A percentile compares a stretch with the other conserved stretches of the same genome.
Evolutionary conservation across 2,329 filamentous ascomycete species (phyloP).

Genomic region (Claviceps capensis): DNA sequence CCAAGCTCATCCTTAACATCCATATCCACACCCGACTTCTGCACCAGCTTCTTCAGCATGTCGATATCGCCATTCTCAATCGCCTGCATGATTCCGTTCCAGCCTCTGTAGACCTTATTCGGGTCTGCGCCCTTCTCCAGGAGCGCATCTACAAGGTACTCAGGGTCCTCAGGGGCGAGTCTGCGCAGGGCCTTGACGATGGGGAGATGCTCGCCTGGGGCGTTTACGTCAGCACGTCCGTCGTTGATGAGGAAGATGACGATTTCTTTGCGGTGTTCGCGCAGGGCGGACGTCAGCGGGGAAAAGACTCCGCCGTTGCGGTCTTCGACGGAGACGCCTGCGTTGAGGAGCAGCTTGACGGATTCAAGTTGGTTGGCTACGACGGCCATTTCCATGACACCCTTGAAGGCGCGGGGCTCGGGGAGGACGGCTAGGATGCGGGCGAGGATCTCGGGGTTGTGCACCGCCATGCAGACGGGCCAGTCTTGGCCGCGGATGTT

Average conservation of each 20-base stretch:
- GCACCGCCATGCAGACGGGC: conserved; percentile 57
- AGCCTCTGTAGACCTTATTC: conserved; percentile 53
- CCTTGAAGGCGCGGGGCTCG: conserved; percentile 48
- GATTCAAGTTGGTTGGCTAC: conserved; percentile 52
- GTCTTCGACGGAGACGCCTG: conserved; percentile 55
- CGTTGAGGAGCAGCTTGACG: conserved; percentile 49
- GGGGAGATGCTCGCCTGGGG: conserved; percentile 56
- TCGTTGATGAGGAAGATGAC: conserved; percentile 47
- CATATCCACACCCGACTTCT: conserved; percentile 36
- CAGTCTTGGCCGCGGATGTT: conserved; percentile 53
- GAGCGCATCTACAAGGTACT: conserved; percentile 45
- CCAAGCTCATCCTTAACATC: conserved; percentile 39
- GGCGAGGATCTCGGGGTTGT: conserved; percentile 43
- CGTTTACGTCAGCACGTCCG: conserved; percentile 49
- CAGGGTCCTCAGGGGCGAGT: conserved; percentile 39
- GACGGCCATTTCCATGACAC: conserved; percentile 54
- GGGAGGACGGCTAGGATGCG: conserved; percentile 42
- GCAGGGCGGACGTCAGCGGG: conserved; percentile 52
- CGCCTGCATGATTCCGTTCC: conserved; percentile 52
- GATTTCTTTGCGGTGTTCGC: conserved; percentile 47
- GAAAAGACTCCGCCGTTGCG: conserved; percentile 62
- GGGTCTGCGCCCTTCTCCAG: conserved; percentile 51
- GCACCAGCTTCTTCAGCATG: conserved; percentile 37
- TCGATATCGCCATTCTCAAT: conserved; percentile 47
- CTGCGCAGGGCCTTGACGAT: conserved; percentile 56